Base-by-base conservation (phyloP, 352 stramenopile species). In the Achlya hypogyna region DNA sequence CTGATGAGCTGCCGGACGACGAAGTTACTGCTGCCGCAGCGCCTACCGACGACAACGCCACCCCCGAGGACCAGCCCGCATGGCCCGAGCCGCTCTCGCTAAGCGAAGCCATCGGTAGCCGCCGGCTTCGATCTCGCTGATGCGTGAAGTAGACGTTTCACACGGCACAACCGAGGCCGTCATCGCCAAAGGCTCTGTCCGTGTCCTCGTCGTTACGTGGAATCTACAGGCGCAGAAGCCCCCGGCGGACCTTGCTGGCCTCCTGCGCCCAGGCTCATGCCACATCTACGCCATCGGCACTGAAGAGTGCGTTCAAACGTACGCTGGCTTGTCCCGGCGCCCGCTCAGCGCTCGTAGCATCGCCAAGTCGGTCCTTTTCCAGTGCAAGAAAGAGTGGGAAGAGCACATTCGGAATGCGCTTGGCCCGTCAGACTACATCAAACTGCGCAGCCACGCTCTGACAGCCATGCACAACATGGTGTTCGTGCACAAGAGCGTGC, bases 381-480 rank as follows among this genome's bases (percentile, higher is more conserved):
- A 94, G 22, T 87, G 87, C 69, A 88, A 94, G 77, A 77, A 89
- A 84, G 77, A 82, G 74, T 88, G 81, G 93, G 76, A 93, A 75
- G 52, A 77, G 75, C 70, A 85, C 53, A 63, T 93, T 5, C 78
- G 65, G 28, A 71, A 72, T 4, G 70, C 83, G 59, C 63, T 97
- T 68, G 74, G 91, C 68, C 45, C 77, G 78, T 71, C 79, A 0
- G 73, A 93, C 10, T 98, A 97, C 74, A 74, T 97, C 51, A 78
- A 95, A 22, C 73, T 98, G 62, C 80, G 87, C 12, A 83, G 92
- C 0, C 92, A 98, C 69, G 84, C 88, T 22, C 77, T 98, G 23
- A 96, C 93, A 20, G 93, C 92, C 22, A 97, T 98, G 62, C 94
- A 98, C 71, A 93, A 98, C 64, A 77, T 86, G 27, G 78, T 99